Conservation (phyloP, 176 grass and related monocot species). For the Oryza nivara region DNA sequence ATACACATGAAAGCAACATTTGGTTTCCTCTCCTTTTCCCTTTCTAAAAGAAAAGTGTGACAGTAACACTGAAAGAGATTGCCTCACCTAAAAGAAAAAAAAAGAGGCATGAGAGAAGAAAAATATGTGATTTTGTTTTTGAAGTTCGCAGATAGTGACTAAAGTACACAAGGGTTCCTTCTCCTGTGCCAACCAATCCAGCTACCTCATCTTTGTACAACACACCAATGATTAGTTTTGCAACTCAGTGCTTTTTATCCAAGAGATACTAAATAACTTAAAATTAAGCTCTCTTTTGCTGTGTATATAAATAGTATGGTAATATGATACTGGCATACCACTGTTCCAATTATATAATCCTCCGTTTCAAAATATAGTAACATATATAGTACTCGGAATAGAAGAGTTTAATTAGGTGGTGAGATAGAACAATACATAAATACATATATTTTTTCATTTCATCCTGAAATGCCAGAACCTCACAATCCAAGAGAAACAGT, state of each 20-base stretch:
- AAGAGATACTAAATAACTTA: neutral
- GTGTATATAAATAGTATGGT: neutral
- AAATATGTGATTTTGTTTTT: neutral
- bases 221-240: slow-evolving; percentile 25
- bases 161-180: slow-evolving; percentile 34
- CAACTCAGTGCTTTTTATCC: slow-evolving; percentile 26
- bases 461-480: too few species aligned
- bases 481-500: too few species aligned
- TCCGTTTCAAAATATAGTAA: too few species aligned
- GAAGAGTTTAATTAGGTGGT: neutral
- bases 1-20: slow-evolving; percentile 45
- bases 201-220: slow-evolving; percentile 25
- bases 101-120: neutral
- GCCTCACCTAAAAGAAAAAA: slow-evolving; percentile 50
- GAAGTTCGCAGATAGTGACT: slow-evolving; percentile 24
- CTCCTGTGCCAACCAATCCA: slow-evolving; percentile 35
- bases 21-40: slow-evolving; percentile 22
- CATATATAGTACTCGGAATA: too few species aligned
- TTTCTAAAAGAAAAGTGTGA: slow-evolving; percentile 50
- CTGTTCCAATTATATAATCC: neutral
- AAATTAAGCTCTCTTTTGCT: neutral
- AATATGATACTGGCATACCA: neutral
- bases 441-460: too few species aligned
- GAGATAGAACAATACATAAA: too few species aligned
- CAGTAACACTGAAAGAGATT: slow-evolving; percentile 49